These are phyloP conservation scores for Fusarium nurragi DNA, from an alignment of 2,329 filamentous ascomycete species.

Conservation along the genomic window DNA sequence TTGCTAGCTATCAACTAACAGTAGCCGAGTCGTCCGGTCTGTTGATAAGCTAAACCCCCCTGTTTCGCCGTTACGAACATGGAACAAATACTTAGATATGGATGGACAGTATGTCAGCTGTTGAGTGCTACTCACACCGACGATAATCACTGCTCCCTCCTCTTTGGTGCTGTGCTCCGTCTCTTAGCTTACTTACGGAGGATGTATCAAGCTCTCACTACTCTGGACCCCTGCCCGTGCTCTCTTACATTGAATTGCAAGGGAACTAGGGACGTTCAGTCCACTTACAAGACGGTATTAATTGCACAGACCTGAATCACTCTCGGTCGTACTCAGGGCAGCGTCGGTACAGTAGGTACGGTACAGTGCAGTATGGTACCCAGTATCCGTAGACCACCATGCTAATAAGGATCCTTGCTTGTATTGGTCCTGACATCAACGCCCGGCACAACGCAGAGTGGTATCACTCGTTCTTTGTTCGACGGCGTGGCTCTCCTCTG, in stretches of 20 bases:
- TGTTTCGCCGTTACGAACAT: conserved; percentile 4
- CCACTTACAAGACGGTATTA: conserved; percentile 26
- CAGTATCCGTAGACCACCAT: no score
- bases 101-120: conserved; percentile 2
- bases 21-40: not conserved
- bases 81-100: not conserved
- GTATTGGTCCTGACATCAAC: conserved; percentile 1
- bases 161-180: conserved; percentile 21
- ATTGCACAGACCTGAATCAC: conserved; percentile 30
- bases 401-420: not conserved
- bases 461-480: conserved; percentile 25
- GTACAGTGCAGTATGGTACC: no score
- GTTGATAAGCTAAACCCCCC: conserved; percentile 15
- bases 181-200: not conserved
- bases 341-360: conserved; percentile 5
- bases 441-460: conserved; percentile 28
- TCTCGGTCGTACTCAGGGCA: conserved; percentile 18
- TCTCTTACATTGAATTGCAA: conserved; percentile 26
- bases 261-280: conserved; percentile 21
- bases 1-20: not conserved
- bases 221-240: conserved; percentile 32
- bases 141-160: conserved; percentile 32
- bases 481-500: conserved; percentile 20
- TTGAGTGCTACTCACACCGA: not conserved
- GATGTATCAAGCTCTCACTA: not conserved